Percentiles rank a stretch among this genome's conserved stretches.
These are phyloP conservation scores for Collybia nuda DNA, from an alignment of 768 basidiomycete species.

Conservation along the genomic window DNA sequence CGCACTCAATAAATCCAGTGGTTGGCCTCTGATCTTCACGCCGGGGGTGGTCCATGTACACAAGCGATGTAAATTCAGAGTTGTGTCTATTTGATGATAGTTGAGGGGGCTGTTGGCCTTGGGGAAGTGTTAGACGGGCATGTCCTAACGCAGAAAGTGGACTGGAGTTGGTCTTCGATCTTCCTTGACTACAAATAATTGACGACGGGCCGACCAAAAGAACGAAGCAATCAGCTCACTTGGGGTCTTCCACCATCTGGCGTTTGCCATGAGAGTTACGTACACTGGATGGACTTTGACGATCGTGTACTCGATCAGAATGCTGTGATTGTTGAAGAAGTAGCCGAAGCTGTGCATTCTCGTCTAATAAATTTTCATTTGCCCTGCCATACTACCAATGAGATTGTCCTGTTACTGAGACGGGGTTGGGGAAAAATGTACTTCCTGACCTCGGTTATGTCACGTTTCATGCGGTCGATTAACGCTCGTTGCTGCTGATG, in stretches of 20 bases:
- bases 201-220: slow-evolving; percentile 4
- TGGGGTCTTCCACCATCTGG: slow-evolving; percentile 42
- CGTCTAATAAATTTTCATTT: slow-evolving; percentile 45
- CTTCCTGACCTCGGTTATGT: slow-evolving; percentile 59
- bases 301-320: slow-evolving; percentile 18
- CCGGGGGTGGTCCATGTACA: slow-evolving; percentile 22
- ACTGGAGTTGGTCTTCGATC: slow-evolving; percentile 49
- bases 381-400: slow-evolving; percentile 33
- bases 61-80: too few species aligned
- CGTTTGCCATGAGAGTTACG: slow-evolving; percentile 68
- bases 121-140: slow-evolving; percentile 66
- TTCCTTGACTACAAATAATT: slow-evolving; percentile 14
- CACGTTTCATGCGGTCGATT: slow-evolving; percentile 53
- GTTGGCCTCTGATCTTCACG: slow-evolving; percentile 39
- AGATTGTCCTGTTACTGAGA: background rate
- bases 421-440: slow-evolving; percentile 20
- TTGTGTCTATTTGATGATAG: slow-evolving; percentile 28
- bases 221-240: slow-evolving; percentile 30
- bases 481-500: slow-evolving; percentile 53
- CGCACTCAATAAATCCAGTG: slow-evolving; percentile 24
- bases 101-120: slow-evolving; percentile 52
- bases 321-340: slow-evolving; percentile 21
- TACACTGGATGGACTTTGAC: slow-evolving; percentile 30
- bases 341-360: slow-evolving; percentile 50
- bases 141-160: slow-evolving; percentile 60